Base-by-base conservation (phyloP, 148 eudicot species). In the Limonium bicolor region DNA sequence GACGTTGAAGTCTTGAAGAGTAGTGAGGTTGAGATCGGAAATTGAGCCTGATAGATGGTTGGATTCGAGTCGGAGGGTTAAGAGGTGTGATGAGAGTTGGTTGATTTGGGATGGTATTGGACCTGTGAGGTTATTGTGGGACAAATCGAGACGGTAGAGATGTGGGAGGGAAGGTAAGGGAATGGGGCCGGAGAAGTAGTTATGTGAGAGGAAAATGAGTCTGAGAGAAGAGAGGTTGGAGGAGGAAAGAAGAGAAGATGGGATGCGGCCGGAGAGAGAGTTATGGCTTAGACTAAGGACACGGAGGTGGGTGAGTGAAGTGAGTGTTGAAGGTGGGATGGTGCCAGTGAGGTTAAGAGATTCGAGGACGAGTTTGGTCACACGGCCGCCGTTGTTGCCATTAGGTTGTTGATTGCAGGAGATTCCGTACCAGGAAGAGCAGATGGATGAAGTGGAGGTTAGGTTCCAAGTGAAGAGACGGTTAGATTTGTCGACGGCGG, bases 1-100 rank as follows among this genome's bases (percentile, higher is more conserved):
- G 4, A 77, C 17, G 50, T 88, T 88, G 3, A 88, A 48, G 9
- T 74, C 59, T 8, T 48, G 59, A 5, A 88, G 65, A 6, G 55
- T 46, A 0, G 43, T 27, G 39, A 0, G 76, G 46, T 41, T 47
- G 62, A 33, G 61, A 20, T 47, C 33, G 1, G 97, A 90, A 18
- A 83, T 36, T 4, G 22, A 44, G 44, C 86, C 88, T 31, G 55
- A 65, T 29, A 70, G 28, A 36, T 46, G 29, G 61, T 70, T 70
- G 24, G 20, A 49, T 9, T 70, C 66, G 32, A 71, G 62, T 17
- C 61, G 53, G 27, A 71, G 68, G 19, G 49, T 41, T 58, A 16
- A 39, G 27, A 71, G 36, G 26, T 60, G 58, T 21, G n/a, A n/a
- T n/a, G 56, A 34, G 4, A 66, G 42, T 1, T 32, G 27, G 36